phyloP scores from a whole-genome alignment of 2,329 filamentous ascomycete species.

The Phoma sp. region DNA sequence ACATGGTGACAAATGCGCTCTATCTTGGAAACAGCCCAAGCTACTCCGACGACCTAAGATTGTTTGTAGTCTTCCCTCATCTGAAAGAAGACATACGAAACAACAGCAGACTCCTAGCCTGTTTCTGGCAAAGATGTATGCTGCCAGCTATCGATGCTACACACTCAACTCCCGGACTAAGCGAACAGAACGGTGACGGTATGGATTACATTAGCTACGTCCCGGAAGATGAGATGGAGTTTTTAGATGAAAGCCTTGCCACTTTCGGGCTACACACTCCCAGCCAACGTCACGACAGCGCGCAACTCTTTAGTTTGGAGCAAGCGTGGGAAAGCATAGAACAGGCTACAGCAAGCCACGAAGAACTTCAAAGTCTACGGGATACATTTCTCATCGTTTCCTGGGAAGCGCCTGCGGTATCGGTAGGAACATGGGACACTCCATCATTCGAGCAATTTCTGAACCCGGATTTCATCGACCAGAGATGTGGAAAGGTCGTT shows the following conservation, averaged over 20 bases:
- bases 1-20: constrained; percentile 10
- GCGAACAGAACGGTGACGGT: background rate
- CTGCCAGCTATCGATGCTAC: constrained; percentile 8
- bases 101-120: constrained; percentile 9
- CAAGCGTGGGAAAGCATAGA: constrained; percentile 8
- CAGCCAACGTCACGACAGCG: constrained; percentile 5
- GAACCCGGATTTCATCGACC: background rate
- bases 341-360: background rate
- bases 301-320: background rate
- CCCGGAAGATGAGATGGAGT: constrained; percentile 1
- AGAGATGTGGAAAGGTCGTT: background rate
- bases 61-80: constrained; percentile 7
- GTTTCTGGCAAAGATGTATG: constrained; percentile 14
- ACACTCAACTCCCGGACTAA: background rate
- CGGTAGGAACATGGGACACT: constrained; percentile 1
- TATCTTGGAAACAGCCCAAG: constrained; percentile 13
- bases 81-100: constrained; percentile 6
- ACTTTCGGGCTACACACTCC: constrained; percentile 8
- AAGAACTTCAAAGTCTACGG: background rate
- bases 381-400: constrained; percentile 12
- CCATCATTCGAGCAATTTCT: constrained; percentile 4
- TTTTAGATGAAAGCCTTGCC: constrained; percentile 8
- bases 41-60: constrained; percentile 7
- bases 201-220: constrained; percentile 11
- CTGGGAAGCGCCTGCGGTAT: constrained; percentile 9